Conservation (phyloP, 164 flowering plant species). For the Sedum album region DNA sequence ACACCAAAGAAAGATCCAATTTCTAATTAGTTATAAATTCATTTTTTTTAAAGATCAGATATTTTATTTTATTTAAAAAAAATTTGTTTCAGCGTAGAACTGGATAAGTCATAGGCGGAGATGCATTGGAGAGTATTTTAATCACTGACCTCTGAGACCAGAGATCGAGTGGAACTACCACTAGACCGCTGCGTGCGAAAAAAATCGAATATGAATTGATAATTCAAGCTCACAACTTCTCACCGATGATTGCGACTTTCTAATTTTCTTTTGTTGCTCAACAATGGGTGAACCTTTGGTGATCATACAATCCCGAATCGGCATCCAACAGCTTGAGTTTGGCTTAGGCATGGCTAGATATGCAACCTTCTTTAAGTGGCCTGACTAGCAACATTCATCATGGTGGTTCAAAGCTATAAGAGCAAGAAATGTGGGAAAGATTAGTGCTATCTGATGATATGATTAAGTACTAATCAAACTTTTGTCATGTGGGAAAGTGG, state of each 20-base stretch:
- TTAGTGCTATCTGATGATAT: not conserved
- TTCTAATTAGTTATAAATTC: not conserved
- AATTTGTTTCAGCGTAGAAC: too few relatives aligned
- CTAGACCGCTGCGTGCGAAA: not conserved
- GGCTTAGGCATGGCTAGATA: not conserved
- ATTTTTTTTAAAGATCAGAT: not conserved
- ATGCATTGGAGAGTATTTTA: too few relatives aligned
- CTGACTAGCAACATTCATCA: not conserved
- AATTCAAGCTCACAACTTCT: too few relatives aligned
- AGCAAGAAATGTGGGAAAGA: not conserved
- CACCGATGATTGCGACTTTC: not conserved
- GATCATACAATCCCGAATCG: not conserved
- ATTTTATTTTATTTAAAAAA: too few relatives aligned
- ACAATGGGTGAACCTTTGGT: constrained; percentile 2
- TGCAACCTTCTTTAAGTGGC: not conserved
- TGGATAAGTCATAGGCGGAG: too few relatives aligned
- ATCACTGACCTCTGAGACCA: too few relatives aligned
- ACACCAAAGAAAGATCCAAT: not conserved
- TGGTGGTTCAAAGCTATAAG: not conserved
- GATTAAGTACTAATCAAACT: not conserved
- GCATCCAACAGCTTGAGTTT: not conserved
- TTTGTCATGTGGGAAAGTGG: not conserved
- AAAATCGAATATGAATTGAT: too few relatives aligned
- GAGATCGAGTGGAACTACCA: too few relatives aligned
- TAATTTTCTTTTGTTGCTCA: not conserved